These are phyloP conservation scores for Kodamaea nitidulidarum DNA, from an alignment of 805 yeast species.

Conservation along the genomic window DNA sequence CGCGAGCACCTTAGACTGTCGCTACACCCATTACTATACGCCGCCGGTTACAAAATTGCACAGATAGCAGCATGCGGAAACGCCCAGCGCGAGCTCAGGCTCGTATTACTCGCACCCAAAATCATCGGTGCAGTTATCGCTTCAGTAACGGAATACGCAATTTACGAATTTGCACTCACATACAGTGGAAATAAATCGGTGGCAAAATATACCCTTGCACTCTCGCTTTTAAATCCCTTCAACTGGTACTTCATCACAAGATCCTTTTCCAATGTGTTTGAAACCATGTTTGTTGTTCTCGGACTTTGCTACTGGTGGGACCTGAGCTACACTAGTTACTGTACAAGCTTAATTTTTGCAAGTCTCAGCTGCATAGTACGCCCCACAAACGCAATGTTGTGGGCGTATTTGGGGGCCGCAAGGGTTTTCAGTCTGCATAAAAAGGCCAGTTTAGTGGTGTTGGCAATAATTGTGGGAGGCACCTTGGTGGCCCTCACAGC, in stretches of 20 bases:
- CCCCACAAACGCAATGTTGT: slow-evolving; percentile 78
- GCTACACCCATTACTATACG: slow-evolving; percentile 73
- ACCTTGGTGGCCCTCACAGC: slow-evolving; percentile 35
- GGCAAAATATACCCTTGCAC: slow-evolving; percentile 41
- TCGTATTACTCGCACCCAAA: slow-evolving; percentile 56
- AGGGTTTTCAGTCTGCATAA: slow-evolving; percentile 10
- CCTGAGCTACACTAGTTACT: slow-evolving; percentile 25
- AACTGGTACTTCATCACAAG: slow-evolving; percentile 80
- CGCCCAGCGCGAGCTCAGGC: slow-evolving; percentile 18
- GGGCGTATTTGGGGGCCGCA: slow-evolving; percentile 59
- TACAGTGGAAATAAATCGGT: slow-evolving; percentile 30
- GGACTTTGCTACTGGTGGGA: slow-evolving; percentile 75
- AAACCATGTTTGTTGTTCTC: slow-evolving; percentile 62
- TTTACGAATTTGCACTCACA: slow-evolving; percentile 44
- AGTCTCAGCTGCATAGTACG: slow-evolving; percentile 65
- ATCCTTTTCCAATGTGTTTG: slow-evolving; percentile 82
- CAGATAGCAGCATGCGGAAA: slow-evolving; percentile 11
- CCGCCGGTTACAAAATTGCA: slow-evolving; percentile 35
- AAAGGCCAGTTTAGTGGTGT: slow-evolving; percentile 12
- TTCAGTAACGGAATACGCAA: slow-evolving; percentile 63
- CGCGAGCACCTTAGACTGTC: slow-evolving; percentile 65
- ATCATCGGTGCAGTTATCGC: slow-evolving; percentile 66
- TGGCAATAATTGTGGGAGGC: slow-evolving; percentile 19
- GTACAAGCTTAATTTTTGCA: slow-evolving; percentile 48
- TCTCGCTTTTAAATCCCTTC: slow-evolving; percentile 65